These are phyloP conservation scores for Cucumis melo DNA, from an alignment of 306 rosid genomes.

Conservation along the genomic window DNA sequence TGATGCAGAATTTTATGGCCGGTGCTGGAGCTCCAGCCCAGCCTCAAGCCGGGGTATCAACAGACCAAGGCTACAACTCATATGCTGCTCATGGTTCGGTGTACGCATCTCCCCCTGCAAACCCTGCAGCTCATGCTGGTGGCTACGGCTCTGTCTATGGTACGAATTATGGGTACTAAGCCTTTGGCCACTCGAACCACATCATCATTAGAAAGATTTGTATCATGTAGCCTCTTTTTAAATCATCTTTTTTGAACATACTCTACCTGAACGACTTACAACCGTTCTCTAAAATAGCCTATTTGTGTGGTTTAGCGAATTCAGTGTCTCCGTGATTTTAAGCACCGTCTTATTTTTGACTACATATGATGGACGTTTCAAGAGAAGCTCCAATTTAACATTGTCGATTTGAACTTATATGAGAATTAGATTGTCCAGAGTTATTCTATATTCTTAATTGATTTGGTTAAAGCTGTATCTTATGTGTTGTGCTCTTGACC, in stretches of 20 bases:
- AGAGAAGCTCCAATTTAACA: background rate
- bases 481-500: too few species aligned
- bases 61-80: slow-evolving; percentile 73
- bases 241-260: background rate
- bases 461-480: too few species aligned
- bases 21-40: slow-evolving; percentile 61
- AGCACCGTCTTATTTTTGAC: background rate
- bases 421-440: background rate
- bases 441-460: too few species aligned
- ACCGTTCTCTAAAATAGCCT: background rate
- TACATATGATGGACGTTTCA: background rate
- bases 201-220: slow-evolving; percentile 1
- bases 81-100: slow-evolving; percentile 61
- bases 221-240: background rate
- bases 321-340: background rate
- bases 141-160: slow-evolving; percentile 76
- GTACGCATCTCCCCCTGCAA: slow-evolving; percentile 72
- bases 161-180: slow-evolving; percentile 71
- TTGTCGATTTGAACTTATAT: background rate
- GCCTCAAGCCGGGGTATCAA: slow-evolving; percentile 36
- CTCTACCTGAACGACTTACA: too few species aligned
- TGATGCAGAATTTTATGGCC: slow-evolving; percentile 84
- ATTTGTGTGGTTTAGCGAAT: slow-evolving; percentile 3
- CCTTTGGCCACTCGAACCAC: background rate
- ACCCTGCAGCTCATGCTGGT: slow-evolving; percentile 40